Base-by-base conservation (phyloP, 78 protist genomes). In the Speleostelium caveatum region DNA sequence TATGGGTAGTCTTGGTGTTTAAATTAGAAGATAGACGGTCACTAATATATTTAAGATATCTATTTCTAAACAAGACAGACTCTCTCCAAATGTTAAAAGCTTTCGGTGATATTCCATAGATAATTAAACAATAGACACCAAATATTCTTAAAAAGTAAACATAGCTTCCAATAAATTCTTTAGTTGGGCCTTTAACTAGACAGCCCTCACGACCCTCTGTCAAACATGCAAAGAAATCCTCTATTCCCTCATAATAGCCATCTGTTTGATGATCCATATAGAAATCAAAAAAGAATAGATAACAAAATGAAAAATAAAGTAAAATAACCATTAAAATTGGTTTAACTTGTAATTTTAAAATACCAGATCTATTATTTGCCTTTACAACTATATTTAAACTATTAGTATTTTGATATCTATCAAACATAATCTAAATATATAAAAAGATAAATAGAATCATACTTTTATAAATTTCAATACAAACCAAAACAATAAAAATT, bases 271-370 rank as follows among this genome's bases (percentile, higher is more conserved):
- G 45, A 30, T 49, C 51, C 77, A 71, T 71, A 71, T 71, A 71
- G 62, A 71, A 71, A 49, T 71, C 38, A 32, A 67, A 63, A 35
- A 73, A 45, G 38, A 83, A 67, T 10, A 53, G 32, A 10, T 63
- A 59, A 41, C 56, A n/a, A 58, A 83, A 58, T 67, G 90, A 68
- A 1, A 56, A 55, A 41, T 69, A 83, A 63, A 83, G 41, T 71
- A 71, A 83, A 59, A 72, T 17, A 28, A 83, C 36, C 22, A 35
- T 60, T 33, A 69, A 6, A 35, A 83, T 69, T 60, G 90, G 77
- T 69, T 69, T 83, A 55, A 68, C 6, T 35, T 83, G 69, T 5
- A 83, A 33, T 59, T 41, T 69, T 5, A 83, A 32, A 1, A 51
- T 10, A 32, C 62, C 62, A 26, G 45, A 21, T 51, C 16, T 51